Conservation (phyloP, 2,329 filamentous ascomycete genomes). For the Colletotrichum chrysophilum region DNA sequence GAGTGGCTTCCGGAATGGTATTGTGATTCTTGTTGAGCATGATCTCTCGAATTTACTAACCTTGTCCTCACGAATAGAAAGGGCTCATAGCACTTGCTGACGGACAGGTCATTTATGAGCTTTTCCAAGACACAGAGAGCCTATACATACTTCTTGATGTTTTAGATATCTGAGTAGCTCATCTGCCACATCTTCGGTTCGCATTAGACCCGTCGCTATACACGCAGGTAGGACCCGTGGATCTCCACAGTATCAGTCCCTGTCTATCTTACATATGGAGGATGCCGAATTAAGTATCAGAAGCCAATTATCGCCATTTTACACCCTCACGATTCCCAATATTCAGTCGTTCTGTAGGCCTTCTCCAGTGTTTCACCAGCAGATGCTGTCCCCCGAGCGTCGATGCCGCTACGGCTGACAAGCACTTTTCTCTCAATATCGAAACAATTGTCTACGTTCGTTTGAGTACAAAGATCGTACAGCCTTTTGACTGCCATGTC, state of each 20-base stretch:
- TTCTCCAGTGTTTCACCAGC: background rate
- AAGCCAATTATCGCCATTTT: accelerated
- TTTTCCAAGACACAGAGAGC: background rate
- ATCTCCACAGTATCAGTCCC: no score
- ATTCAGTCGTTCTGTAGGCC: background rate
- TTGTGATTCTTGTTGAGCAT: background rate
- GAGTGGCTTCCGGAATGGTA: accelerated
- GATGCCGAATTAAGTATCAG: background rate
- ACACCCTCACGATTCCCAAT: background rate
- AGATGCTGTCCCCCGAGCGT: background rate
- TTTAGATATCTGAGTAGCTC: background rate
- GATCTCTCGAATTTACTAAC: background rate
- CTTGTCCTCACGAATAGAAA: background rate
- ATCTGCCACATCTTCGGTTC: background rate
- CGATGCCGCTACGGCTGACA: background rate
- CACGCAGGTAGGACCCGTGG: background rate
- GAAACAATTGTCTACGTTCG: background rate
- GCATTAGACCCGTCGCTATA: background rate
- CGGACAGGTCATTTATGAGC: background rate
- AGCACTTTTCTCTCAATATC: background rate
- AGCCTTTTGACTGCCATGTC: constrained; percentile 33
- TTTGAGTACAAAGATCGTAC: constrained; percentile 29
- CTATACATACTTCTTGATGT: background rate
- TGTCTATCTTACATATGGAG: background rate
- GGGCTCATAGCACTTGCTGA: background rate